Base-by-base conservation (phyloP, 306 rosid species). In the Hippophae gyantsensis region DNA sequence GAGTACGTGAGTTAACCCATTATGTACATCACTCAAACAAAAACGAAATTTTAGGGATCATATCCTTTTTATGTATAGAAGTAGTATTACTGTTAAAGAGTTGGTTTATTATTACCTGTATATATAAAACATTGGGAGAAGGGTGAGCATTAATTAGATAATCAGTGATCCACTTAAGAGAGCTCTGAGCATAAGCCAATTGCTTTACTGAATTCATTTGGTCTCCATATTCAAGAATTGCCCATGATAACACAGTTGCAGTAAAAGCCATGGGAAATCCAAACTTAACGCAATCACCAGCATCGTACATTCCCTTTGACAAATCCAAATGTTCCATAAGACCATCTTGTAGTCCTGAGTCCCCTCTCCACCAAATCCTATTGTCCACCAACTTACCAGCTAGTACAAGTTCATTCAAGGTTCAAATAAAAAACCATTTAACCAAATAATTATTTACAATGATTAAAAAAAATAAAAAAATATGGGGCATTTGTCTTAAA, bases 221-320 rank as follows among this genome's bases (percentile, higher is more conserved):
- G 74, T 75, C 71, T 43, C 89, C 92, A 45, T 87, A 78, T 62
- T 87, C 92, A 62, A 87, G 92, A 69, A 84, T 84, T 2, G 83
- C 81, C 95, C 92, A 87, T 9, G 92, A 87, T 75, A 82, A 71
- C 57, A 84, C 71, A 0, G 95, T 79, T 27, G 88, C 95, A 3
- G 84, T 86, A 59, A 86, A 86, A 70, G 95, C 88, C 82, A 84
- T 70, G 6, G 92, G 95, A 23, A 83, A 81, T 23, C 86, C 90
- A 73, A 86, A 86, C 67, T 86, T 86, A 18, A 84, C 50, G 10
- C 68, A 71, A 42, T 87, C 95, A 13, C 89, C 92, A 0, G 95
- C 89, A 69, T 84, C 92, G 42, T 87, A 87, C 84, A 87, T 61
- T 67, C 95, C 95, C 69, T 73, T 87, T 0, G 92, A 77, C 9